Evolutionary conservation across 768 basidiomycete species (phyloP).

Genomic region (Hericium coralloides): DNA sequence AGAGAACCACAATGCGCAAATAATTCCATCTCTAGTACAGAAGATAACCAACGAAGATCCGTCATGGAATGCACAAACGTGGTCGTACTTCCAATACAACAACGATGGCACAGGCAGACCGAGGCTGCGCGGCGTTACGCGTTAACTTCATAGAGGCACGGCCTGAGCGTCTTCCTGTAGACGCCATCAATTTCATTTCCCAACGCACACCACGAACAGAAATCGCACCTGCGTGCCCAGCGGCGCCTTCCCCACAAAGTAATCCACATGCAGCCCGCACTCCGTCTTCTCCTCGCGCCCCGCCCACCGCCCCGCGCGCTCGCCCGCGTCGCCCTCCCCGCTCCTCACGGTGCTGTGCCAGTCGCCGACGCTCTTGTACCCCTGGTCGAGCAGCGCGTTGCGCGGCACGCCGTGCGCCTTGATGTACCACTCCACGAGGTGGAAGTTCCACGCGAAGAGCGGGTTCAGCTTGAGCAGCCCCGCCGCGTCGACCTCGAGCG

Average conservation of each 20-base stretch:
- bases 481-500: constrained; percentile 84
- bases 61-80: no score
- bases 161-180: no score
- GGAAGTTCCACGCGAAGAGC: constrained; percentile 81
- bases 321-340: constrained; percentile 56
- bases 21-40: no score
- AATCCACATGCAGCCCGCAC: constrained; percentile 92
- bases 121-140: no score
- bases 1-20: no score
- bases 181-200: no score
- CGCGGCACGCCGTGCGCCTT: constrained; percentile 74
- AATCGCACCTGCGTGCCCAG: no score
- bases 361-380: constrained; percentile 94
- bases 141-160: no score
- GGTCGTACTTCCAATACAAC: no score
- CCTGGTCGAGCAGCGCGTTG: constrained; percentile 81
- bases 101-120: no score
- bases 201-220: no score
- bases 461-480: constrained; percentile 94
- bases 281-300: constrained; percentile 82
- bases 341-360: constrained; percentile 91
- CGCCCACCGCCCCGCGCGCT: constrained; percentile 89
- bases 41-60: no score
- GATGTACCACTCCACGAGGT: constrained; percentile 78
- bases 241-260: constrained; percentile 58